Conservation (phyloP, 2,329 filamentous ascomycete genomes). For the Raffaelea albimanens region DNA sequence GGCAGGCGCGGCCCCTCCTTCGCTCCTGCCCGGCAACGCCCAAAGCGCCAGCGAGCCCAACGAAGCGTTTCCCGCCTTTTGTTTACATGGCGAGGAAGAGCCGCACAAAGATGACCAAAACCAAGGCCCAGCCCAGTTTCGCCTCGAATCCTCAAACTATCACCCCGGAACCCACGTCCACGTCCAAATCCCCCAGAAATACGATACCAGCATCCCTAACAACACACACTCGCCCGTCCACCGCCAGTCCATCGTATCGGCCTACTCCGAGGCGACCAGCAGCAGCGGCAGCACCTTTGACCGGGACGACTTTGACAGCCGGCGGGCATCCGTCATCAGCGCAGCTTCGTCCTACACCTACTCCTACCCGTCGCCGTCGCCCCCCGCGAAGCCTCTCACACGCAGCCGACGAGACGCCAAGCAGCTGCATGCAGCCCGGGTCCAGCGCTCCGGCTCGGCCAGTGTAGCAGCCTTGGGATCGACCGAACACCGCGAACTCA, state of each 20-base stretch:
- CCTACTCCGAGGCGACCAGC: background rate
- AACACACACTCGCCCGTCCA: background rate
- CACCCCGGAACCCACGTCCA: too few species aligned
- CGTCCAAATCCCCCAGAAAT: too few species aligned
- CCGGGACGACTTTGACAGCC: slow-evolving; percentile 18
- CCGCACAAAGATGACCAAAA: background rate
- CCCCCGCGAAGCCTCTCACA: slow-evolving; percentile 12
- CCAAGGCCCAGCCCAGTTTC: background rate
- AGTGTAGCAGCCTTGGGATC: slow-evolving; percentile 21
- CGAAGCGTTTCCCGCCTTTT: slow-evolving; percentile 1
- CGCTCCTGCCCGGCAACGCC: background rate
- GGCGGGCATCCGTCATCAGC: slow-evolving; percentile 19
- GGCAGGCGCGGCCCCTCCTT: background rate
- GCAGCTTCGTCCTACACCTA: slow-evolving; percentile 11
- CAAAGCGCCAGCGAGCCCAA: too few species aligned
- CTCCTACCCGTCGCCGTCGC: slow-evolving; percentile 3
- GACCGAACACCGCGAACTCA: slow-evolving; percentile 15
- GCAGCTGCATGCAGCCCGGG: slow-evolving; percentile 38
- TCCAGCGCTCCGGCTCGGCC: slow-evolving; percentile 33
- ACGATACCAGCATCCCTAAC: background rate
- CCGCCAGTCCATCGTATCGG: background rate
- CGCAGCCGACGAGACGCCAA: slow-evolving; percentile 36
- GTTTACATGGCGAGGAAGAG: slow-evolving; percentile 1
- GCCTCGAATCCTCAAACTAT: too few species aligned
- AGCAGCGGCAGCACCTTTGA: slow-evolving; percentile 2